Evolutionary conservation across 1,139 yeast species (phyloP).

Genomic region (Taphrina communis): DNA sequence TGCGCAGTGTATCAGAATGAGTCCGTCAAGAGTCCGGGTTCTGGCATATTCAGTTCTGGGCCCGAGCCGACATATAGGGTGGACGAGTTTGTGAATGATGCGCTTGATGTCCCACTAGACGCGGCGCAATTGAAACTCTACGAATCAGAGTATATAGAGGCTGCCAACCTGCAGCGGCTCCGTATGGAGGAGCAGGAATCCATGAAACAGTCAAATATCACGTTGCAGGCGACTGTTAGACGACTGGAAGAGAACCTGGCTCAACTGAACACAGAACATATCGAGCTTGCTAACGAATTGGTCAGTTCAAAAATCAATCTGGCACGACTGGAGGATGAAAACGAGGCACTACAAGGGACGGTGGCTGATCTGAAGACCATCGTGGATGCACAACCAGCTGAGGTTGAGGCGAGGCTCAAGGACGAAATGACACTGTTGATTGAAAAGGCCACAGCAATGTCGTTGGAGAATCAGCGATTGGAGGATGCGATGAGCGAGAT

Average conservation of each 20-base stretch:
- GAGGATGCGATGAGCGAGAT: slow-evolving; percentile 35
- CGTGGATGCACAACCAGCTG: slow-evolving; percentile 47
- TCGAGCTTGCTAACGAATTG: slow-evolving; percentile 75
- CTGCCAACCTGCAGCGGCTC: slow-evolving; percentile 69
- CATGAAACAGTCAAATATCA: slow-evolving; percentile 69
- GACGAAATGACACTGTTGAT: slow-evolving; percentile 59
- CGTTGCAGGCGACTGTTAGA: slow-evolving; percentile 73
- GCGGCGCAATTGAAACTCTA: slow-evolving; percentile 75
- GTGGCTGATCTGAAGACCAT: slow-evolving; percentile 59
- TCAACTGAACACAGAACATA: slow-evolving; percentile 75
- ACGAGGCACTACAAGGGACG: slow-evolving; percentile 62
- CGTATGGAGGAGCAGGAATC: slow-evolving; percentile 73
- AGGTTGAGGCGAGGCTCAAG: slow-evolving; percentile 46
- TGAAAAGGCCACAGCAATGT: slow-evolving; percentile 53
- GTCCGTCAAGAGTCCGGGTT: slow-evolving; percentile 21
- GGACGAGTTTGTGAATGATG: slow-evolving; percentile 77
- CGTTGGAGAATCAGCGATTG: slow-evolving; percentile 22
- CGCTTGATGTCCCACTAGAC: slow-evolving; percentile 70
- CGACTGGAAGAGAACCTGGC: slow-evolving; percentile 74
- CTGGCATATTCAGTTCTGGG: slow-evolving; percentile 25
- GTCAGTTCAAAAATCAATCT: slow-evolving; percentile 66
- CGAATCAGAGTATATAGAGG: slow-evolving; percentile 73
- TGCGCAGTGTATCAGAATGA: slow-evolving; percentile 69
- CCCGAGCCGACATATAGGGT: slow-evolving; percentile 51
- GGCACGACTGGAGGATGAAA: slow-evolving; percentile 70